phyloP scores from a whole-genome alignment of 2,329 filamentous ascomycete genomes.

The Penicillium carneum region DNA sequence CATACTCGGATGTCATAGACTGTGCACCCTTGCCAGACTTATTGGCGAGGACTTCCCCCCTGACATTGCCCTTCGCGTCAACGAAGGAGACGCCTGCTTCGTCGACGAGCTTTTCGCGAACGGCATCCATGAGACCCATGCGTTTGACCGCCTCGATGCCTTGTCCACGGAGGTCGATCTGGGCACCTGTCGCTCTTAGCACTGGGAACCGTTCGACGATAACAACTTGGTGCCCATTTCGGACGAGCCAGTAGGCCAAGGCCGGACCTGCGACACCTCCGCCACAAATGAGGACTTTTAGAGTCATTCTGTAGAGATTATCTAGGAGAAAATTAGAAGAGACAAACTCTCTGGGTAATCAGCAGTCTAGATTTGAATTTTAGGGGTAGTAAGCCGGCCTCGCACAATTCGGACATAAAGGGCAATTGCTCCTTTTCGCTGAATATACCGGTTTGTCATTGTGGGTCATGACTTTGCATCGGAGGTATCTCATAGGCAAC shows the following conservation, averaged over 20 bases:
- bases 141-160: conserved; percentile 60
- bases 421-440: neutral
- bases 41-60: conserved; percentile 54
- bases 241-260: conserved; percentile 60
- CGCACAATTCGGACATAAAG: neutral
- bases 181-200: conserved; percentile 59
- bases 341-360: neutral
- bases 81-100: conserved; percentile 60
- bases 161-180: conserved; percentile 62
- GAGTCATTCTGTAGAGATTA: conserved; percentile 37
- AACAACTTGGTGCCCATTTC: conserved; percentile 46
- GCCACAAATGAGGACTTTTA: conserved; percentile 59
- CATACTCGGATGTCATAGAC: conserved; percentile 62
- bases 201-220: conserved; percentile 53
- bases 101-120: conserved; percentile 51
- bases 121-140: conserved; percentile 59
- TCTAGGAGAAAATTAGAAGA: neutral
- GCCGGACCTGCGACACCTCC: conserved; percentile 53
- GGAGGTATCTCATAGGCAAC: neutral
- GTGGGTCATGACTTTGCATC: neutral
- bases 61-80: conserved; percentile 48
- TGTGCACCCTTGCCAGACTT: conserved; percentile 55
- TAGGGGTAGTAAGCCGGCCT: neutral
- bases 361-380: neutral
- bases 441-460: neutral